Conservation (phyloP, 495 filamentous ascomycete genomes). For the Hypoxylon rickii region DNA sequence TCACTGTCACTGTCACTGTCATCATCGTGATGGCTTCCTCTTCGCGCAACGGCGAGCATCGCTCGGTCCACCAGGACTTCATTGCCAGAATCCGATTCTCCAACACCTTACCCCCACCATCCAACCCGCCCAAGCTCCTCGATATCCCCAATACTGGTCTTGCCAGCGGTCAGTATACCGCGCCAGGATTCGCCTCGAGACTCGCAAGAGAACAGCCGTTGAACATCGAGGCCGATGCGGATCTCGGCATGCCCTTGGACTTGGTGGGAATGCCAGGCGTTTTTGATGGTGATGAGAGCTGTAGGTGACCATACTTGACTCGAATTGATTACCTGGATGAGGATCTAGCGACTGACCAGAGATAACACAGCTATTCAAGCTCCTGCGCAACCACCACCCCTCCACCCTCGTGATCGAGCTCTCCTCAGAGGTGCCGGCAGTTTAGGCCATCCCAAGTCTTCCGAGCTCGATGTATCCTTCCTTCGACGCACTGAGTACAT, state of each 20-base stretch:
- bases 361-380: conserved; percentile 73
- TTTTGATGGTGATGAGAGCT: conserved; percentile 93
- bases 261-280: conserved; percentile 91
- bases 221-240: conserved; percentile 95
- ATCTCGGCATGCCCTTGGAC: conserved; percentile 96
- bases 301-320: conserved; percentile 58
- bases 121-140: conserved; percentile 92
- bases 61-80: conserved; percentile 88
- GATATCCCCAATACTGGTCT: conserved; percentile 93
- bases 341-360: conserved; percentile 22
- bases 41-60: conserved; percentile 53
- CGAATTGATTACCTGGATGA: not conserved
- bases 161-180: conserved; percentile 78
- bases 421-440: conserved; percentile 79
- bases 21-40: conserved; percentile 50
- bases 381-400: conserved; percentile 64
- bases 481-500: conserved; percentile 96
- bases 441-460: conserved; percentile 73
- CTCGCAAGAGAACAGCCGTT: conserved; percentile 88
- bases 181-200: conserved; percentile 82
- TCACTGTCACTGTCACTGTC: not conserved
- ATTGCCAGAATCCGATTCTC: conserved; percentile 93
- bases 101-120: conserved; percentile 90
- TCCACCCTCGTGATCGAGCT: conserved; percentile 80
- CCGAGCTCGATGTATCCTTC: conserved; percentile 80